Conservation (phyloP, 2,329 filamentous ascomycete genomes). For the Sclerotinia sclerotiorum region DNA sequence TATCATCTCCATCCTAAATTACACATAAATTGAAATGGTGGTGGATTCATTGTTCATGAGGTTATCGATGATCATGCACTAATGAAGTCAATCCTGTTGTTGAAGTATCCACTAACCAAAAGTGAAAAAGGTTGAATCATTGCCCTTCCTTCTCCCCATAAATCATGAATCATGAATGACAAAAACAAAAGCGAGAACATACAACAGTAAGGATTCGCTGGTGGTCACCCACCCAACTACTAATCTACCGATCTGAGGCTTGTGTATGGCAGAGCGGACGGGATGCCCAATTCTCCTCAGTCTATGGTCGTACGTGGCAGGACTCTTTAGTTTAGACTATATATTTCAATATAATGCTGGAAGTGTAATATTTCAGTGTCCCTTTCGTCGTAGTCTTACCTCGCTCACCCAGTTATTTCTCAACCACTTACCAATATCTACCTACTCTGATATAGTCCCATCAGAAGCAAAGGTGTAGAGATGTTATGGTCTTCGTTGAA, state of each 20-base stretch:
- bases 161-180: background rate
- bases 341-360: too few species aligned
- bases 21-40: too few species aligned
- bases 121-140: background rate
- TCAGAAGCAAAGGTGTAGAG: too few species aligned
- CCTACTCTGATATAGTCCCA: too few species aligned
- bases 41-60: too few species aligned
- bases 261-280: conserved; percentile 13
- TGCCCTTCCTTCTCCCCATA: background rate
- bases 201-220: conserved; percentile 14
- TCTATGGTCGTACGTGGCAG: conserved; percentile 9
- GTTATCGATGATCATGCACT: too few species aligned
- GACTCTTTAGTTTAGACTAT: too few species aligned
- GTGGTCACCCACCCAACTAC: conserved; percentile 13
- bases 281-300: conserved; percentile 13
- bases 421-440: too few species aligned
- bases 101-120: background rate
- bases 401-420: background rate
- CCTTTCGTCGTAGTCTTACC: background rate
- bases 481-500: too few species aligned
- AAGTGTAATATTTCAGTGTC: background rate
- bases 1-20: too few species aligned
- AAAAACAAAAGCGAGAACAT: background rate
- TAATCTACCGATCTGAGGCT: conserved; percentile 7
- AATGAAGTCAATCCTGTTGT: too few species aligned